phyloP scores from a whole-genome alignment of 1,284 basidiomycete species.

The Xerocomus amazonicus region DNA sequence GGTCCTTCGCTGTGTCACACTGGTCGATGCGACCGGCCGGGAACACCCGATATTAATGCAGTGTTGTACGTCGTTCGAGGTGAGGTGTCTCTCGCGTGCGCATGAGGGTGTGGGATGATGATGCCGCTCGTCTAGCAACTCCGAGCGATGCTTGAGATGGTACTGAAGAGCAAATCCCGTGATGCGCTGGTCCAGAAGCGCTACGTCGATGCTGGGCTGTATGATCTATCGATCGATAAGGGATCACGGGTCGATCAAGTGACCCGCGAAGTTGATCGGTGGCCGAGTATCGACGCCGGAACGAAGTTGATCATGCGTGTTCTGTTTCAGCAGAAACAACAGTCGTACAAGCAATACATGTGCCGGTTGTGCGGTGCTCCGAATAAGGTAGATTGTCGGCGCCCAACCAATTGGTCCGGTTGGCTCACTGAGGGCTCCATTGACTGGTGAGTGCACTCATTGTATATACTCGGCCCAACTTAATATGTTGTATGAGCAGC shows the following conservation, averaged over 20 bases:
- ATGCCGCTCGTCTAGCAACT: conserved; percentile 17
- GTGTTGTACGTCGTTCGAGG: conserved; percentile 27
- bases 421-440: conserved; percentile 29
- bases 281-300: conserved; percentile 25
- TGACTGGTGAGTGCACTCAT: conserved; percentile 15
- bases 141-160: conserved; percentile 15
- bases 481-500: conserved; percentile 6
- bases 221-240: conserved; percentile 24
- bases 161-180: conserved; percentile 16
- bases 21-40: conserved; percentile 25
- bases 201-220: conserved; percentile 23
- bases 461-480: background rate
- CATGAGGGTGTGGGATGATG: background rate
- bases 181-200: conserved; percentile 25
- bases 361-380: conserved; percentile 24
- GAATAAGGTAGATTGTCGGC: conserved; percentile 20
- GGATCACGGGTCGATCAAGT: conserved; percentile 23
- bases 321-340: conserved; percentile 23
- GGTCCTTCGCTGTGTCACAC: conserved; percentile 21
- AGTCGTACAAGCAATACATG: conserved; percentile 15
- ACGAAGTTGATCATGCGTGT: conserved; percentile 27
- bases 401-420: conserved; percentile 18
- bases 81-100: background rate
- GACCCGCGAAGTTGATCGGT: conserved; percentile 20
- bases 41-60: conserved; percentile 26